Evolutionary conservation across 2,329 filamentous ascomycete genomes (phyloP).

Genomic region (Verticillium dahliae): DNA sequence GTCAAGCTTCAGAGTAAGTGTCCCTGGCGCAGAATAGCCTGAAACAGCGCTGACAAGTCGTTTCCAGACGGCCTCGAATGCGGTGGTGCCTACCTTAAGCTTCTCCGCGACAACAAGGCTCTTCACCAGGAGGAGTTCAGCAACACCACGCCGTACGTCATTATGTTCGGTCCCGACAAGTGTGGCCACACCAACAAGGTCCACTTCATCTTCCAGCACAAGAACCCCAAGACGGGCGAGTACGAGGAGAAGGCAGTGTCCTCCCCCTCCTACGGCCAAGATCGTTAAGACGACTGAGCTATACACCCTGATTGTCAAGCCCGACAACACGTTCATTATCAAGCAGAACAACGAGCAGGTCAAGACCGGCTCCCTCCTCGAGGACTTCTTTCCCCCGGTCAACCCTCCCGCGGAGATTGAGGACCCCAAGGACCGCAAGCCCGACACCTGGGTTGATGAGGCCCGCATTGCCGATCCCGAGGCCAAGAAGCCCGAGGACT

Average conservation of each 20-base stretch:
- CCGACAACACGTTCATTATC: conserved; percentile 92
- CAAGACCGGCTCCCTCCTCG: conserved; percentile 85
- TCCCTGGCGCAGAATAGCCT: background rate
- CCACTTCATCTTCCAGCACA: conserved; percentile 98
- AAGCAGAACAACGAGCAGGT: conserved; percentile 83
- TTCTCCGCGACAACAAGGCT: conserved; percentile 94
- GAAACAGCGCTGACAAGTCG: conserved; percentile 4
- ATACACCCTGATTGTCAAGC: conserved; percentile 94
- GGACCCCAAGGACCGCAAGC: conserved; percentile 88
- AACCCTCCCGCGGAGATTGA: conserved; percentile 95
- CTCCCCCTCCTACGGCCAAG: conserved; percentile 71
- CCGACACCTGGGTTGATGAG: conserved; percentile 92
- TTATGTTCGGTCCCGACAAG: conserved; percentile 99
- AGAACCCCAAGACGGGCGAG: conserved; percentile 99
- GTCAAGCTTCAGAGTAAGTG: conserved; percentile 94
- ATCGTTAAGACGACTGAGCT: conserved; percentile 90
- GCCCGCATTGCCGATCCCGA: conserved; percentile 86
- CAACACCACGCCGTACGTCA: conserved; percentile 94
- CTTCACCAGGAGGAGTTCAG: conserved; percentile 97
- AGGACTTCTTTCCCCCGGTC: conserved; percentile 89
- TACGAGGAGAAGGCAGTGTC: conserved; percentile 99
- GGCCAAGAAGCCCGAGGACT: conserved; percentile 94
- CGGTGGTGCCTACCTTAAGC: conserved; percentile 98
- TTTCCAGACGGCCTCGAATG: conserved; percentile 82
- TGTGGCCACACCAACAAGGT: conserved; percentile 99